Evolutionary conservation across 805 yeast genomes (phyloP), one percentile per base, ranked within the genome.

Genomic region (Lachancea lanzarotensis): DNA sequence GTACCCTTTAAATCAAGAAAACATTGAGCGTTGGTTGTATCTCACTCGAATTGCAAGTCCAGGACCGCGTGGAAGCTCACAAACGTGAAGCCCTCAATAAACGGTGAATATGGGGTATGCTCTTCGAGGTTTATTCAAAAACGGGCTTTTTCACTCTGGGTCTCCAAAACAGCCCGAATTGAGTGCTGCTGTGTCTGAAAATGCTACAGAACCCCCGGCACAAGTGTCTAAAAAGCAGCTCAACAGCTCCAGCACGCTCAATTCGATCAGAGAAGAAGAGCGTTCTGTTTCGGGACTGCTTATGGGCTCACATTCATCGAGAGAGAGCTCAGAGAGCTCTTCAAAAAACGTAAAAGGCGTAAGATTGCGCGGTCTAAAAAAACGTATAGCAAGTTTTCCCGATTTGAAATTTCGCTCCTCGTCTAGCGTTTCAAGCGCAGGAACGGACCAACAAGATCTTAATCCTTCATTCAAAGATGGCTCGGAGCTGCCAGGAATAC

Each of bases 31-130:
- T 22, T 22, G 25, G 25, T 4, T 8, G 25, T 22, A 22, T 22
- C 25, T 8, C 25, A 8, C 8, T n/a, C n/a, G n/a, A n/a, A n/a
- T n/a, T n/a, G n/a, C n/a, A n/a, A n/a, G n/a, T n/a, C n/a, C n/a
- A n/a, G n/a, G n/a, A n/a, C n/a, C n/a, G n/a, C n/a, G n/a, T n/a
- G n/a, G n/a, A n/a, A n/a, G n/a, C n/a, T n/a, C n/a, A n/a, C n/a
- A n/a, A n/a, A n/a, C n/a, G n/a, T n/a, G n/a, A n/a, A n/a, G n/a
- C n/a, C n/a, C n/a, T n/a, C n/a, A n/a, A n/a, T n/a, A n/a, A n/a
- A n/a, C 8, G 25, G 8, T 22, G 6, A 35, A 5, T 3, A 57
- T 57, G 62, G 56, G 49, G 36, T 57, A 56, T 30, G 52, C 62
- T 25, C 40, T 57, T 25, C 49, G 60, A 6, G 52, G 51, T 18